Conservation (phyloP, 2,329 filamentous ascomycete genomes). For the Fusarium pseudoanthophilum region DNA sequence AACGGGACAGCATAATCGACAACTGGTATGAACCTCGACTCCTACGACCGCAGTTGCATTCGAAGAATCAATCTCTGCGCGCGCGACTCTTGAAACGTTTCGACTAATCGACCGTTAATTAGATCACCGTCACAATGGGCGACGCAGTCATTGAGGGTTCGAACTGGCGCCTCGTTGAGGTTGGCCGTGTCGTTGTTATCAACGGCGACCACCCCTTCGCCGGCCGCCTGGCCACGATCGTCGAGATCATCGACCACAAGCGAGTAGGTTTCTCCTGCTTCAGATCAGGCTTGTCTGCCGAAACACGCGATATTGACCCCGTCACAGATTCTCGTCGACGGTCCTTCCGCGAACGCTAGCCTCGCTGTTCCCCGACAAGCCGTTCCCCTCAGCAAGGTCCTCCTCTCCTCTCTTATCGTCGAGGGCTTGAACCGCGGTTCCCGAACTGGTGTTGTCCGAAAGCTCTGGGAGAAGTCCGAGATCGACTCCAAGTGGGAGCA, state of each 20-base stretch:
- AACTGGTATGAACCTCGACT: conserved; percentile 52
- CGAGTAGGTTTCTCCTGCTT: conserved; percentile 77
- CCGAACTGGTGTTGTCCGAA: conserved; percentile 84
- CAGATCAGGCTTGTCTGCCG: conserved; percentile 7
- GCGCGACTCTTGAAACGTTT: conserved; percentile 40
- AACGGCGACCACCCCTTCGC: conserved; percentile 79
- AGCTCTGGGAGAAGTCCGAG: conserved; percentile 88
- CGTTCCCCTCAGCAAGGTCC: conserved; percentile 81
- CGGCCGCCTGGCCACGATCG: conserved; percentile 91
- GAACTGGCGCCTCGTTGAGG: conserved; percentile 96
- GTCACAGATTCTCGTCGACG: conserved; percentile 90
- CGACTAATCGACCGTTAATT: conserved; percentile 50
- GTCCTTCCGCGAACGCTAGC: conserved; percentile 84
- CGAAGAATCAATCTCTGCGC: conserved; percentile 43
- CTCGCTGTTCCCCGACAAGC: conserved; percentile 88
- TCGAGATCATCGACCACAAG: conserved; percentile 99
- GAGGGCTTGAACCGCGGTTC: conserved; percentile 85
- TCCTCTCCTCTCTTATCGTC: conserved; percentile 91
- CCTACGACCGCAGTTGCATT: conserved; percentile 42
- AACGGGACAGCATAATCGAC: conserved; percentile 54
- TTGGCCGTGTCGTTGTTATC: conserved; percentile 96
- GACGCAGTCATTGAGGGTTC: conserved; percentile 84
- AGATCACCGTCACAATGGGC: conserved; percentile 79
- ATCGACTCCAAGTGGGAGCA: conserved; percentile 94
- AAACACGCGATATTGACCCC: conserved; percentile 42